Evolutionary conservation across 2,329 filamentous ascomycete genomes (phyloP), one percentile per base, ranked within the genome.

Genomic region (Curvularia sp.): DNA sequence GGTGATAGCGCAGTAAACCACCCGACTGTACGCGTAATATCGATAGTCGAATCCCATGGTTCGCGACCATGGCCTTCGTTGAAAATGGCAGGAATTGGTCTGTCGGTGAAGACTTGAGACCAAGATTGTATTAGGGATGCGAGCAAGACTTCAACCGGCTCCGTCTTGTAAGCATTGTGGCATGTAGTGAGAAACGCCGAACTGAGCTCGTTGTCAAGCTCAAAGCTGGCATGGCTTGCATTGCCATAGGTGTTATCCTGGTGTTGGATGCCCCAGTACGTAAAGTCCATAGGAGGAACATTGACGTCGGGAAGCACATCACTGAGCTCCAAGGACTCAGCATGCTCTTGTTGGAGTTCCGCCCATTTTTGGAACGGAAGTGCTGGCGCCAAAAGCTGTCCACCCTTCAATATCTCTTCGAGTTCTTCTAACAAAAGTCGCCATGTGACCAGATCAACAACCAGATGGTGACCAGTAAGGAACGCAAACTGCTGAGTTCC

Each of bases 1-100:
- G 81, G 81, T 49, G 80, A 80, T 7, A 83, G 30, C 0, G 84
- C 82, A 1, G 84, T 86, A 60, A 87, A 86, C 84, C 84, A 87
- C 3, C 85, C 86, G 0, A 87, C 84, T 0, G 85, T 87, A 52
- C 84, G 80, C 3, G 81, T 80, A 1, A 87, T 79, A 66, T 87
- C 83, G 15, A 83, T 77, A 1, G 81, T 78, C 0, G 74, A 68
- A 41, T 79, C 79, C 59, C 79, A 78, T 0, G 71, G 72, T 48
- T 77, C 76, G 18, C 75, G 64, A 1, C 76, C 76, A 57, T 78
- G 75, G 0, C 74, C 74, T 61, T 78, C 75, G 28, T 70, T 73
- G 63, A 74, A 88, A 0, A 87, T 70, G 1, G 81, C 80, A 0
- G 85, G 86, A 0, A 79, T 67, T 0, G 65, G 55, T n/a, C 85